A percentile compares a stretch with the other conserved stretches of the same genome.
phyloP scores from a whole-genome alignment of 2,329 filamentous ascomycete genomes.

The Stachybotrys echinatus region DNA sequence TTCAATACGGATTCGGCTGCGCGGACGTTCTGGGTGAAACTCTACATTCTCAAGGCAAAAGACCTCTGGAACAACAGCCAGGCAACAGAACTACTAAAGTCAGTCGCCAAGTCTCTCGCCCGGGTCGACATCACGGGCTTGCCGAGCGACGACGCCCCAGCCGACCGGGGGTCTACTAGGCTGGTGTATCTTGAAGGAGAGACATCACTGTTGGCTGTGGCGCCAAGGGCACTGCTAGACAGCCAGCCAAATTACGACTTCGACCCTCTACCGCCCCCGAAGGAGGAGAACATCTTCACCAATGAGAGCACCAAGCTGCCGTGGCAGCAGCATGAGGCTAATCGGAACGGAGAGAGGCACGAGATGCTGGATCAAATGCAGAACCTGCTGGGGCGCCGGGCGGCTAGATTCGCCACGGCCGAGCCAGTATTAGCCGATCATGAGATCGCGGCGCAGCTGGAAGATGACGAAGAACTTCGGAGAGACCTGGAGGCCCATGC shows the following conservation, averaged over 20 bases:
- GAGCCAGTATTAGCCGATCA: slow-evolving; percentile 11
- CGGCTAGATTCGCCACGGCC: background rate
- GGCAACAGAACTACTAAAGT: slow-evolving; percentile 61
- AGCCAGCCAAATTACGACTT: slow-evolving; percentile 67
- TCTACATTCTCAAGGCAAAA: slow-evolving; percentile 73
- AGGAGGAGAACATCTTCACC: slow-evolving; percentile 48
- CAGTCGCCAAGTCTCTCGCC: slow-evolving; percentile 55
- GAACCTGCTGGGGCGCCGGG: slow-evolving; percentile 15
- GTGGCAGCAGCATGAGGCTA: slow-evolving; percentile 27
- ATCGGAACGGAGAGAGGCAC: slow-evolving; percentile 7
- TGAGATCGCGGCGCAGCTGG: slow-evolving; percentile 16
- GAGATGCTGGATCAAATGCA: slow-evolving; percentile 21
- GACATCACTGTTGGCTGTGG: slow-evolving; percentile 61
- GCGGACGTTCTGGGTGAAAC: slow-evolving; percentile 60
- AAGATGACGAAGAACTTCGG: slow-evolving; percentile 25
- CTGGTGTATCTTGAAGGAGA: slow-evolving; percentile 76
- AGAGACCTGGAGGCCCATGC: slow-evolving; percentile 23
- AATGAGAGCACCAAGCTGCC: slow-evolving; percentile 34
- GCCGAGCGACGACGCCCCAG: slow-evolving; percentile 31
- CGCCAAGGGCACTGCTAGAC: slow-evolving; percentile 61
- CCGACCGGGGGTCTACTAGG: slow-evolving; percentile 54
- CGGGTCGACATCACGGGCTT: slow-evolving; percentile 34
- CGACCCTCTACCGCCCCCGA: slow-evolving; percentile 72
- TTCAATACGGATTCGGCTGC: slow-evolving; percentile 60
- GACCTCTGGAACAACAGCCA: slow-evolving; percentile 83